A percentile compares a stretch with the other conserved stretches of the same genome.
These are phyloP conservation scores for Exobasidium cylindrosporum DNA, from an alignment of 1,284 basidiomycete species.

Conservation along the genomic window DNA sequence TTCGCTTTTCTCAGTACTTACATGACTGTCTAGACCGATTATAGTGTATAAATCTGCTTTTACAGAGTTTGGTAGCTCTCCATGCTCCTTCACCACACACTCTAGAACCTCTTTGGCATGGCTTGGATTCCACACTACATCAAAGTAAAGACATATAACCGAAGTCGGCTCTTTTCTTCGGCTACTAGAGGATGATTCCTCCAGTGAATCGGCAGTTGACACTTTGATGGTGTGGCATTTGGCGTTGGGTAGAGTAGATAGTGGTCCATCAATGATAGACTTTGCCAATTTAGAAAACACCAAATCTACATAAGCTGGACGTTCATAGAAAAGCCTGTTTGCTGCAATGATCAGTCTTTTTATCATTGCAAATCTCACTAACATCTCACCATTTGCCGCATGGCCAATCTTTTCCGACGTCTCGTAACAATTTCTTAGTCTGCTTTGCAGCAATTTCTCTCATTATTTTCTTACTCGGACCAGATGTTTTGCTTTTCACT, in stretches of 20 bases:
- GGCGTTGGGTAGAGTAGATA: not conserved
- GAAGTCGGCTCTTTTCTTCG: not conserved
- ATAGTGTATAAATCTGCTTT: conserved; percentile 10
- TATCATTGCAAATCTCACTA: not conserved
- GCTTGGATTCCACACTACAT: not conserved
- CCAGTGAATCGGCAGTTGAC: not conserved
- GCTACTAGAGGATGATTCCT: not conserved
- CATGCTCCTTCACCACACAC: conserved; percentile 9
- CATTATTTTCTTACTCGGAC: conserved; percentile 8
- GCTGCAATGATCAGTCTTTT: not conserved
- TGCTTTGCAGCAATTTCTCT: not conserved
- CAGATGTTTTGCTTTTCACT: conserved; percentile 11
- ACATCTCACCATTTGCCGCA: conserved; percentile 7
- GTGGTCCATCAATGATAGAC: conserved; percentile 10
- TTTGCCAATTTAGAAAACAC: conserved; percentile 3
- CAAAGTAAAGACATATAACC: conserved; percentile 10
- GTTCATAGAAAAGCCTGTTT: conserved; percentile 6
- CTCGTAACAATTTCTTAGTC: not conserved
- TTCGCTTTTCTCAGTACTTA: not conserved
- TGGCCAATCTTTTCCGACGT: not conserved
- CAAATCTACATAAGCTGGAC: conserved; percentile 1
- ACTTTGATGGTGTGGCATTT: conserved; percentile 8
- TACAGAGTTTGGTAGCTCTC: conserved; percentile 6
- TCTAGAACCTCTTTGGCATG: conserved; percentile 7
- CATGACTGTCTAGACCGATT: conserved; percentile 4